Percentiles rank a stretch among this genome's conserved stretches.
These are phyloP conservation scores for Gossypium davidsonii DNA, from an alignment of 441 rosid species.

Conservation along the genomic window DNA sequence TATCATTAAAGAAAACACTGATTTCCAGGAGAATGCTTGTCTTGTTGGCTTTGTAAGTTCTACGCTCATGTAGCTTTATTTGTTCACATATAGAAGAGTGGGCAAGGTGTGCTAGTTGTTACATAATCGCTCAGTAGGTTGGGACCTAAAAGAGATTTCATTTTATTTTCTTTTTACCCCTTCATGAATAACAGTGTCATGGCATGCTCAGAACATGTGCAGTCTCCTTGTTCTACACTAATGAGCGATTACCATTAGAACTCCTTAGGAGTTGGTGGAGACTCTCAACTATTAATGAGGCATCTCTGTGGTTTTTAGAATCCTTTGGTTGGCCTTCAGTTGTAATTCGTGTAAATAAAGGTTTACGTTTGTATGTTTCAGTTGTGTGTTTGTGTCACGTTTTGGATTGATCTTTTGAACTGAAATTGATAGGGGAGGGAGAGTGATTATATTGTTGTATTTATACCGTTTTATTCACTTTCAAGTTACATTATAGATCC, in stretches of 20 bases:
- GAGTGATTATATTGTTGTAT: constrained; percentile 1
- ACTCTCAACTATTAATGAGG: background rate
- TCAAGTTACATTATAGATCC: constrained; percentile 55
- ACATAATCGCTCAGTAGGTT: background rate
- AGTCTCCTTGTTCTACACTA: background rate
- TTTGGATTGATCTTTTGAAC: background rate
- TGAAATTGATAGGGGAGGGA: background rate
- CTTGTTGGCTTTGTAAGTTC: constrained; percentile 45
- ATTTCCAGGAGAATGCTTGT: constrained; percentile 94
- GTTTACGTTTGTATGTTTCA: background rate
- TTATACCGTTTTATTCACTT: constrained; percentile 21
- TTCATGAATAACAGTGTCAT: background rate
- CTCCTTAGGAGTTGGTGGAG: background rate
- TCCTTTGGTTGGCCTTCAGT: background rate
- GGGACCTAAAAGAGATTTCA: background rate
- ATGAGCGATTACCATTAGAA: background rate
- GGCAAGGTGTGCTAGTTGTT: background rate
- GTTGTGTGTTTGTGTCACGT: background rate
- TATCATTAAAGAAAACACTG: constrained; percentile 72
- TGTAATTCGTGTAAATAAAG: background rate
- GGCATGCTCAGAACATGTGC: background rate
- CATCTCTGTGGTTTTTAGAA: background rate
- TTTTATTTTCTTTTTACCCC: background rate
- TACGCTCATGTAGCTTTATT: constrained; percentile 3
- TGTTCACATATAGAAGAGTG: constrained; percentile 7